These are phyloP conservation scores for Beauveria varroae DNA, from an alignment of 2,329 filamentous ascomycete genomes.

Conservation along the genomic window DNA sequence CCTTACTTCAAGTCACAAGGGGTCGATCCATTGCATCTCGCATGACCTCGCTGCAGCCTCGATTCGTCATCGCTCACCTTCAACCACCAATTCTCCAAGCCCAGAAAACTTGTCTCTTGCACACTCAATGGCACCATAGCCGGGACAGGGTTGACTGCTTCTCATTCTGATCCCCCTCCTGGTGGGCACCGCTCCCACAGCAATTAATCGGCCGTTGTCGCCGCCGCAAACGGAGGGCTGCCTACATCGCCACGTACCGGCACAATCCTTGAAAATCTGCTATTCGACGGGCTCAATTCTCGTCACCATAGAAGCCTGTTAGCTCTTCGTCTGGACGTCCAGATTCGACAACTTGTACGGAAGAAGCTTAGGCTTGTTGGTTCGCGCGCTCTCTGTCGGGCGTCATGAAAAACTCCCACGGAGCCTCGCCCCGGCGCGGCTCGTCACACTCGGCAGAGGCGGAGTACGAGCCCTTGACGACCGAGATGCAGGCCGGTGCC, in stretches of 20 bases:
- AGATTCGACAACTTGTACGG: neutral
- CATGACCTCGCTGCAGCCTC: too few species aligned
- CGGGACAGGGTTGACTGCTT: neutral
- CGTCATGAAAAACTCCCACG: constrained; percentile 9
- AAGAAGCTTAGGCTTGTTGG: too few species aligned
- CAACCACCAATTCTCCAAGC: too few species aligned
- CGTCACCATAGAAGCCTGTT: neutral
- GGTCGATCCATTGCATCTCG: too few species aligned
- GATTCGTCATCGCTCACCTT: too few species aligned
- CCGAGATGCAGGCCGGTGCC: constrained; percentile 9
- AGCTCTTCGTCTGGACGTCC: neutral
- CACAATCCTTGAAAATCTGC: neutral
- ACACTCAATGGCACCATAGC: neutral
- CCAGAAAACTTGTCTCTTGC: neutral
- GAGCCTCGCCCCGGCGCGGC: constrained; percentile 6
- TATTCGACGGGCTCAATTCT: neutral
- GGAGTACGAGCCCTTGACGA: constrained; percentile 11
- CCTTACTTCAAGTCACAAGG: too few species aligned
- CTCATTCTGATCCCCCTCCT: neutral
- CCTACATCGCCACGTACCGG: neutral
- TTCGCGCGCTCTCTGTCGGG: too few species aligned
- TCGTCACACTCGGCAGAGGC: constrained; percentile 10
- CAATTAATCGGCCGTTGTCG: too few species aligned
- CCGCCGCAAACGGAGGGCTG: neutral
- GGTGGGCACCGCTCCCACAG: neutral